Evolutionary conservation across 306 rosid genomes (phyloP).

Genomic region (Inga leiocalycina): DNA sequence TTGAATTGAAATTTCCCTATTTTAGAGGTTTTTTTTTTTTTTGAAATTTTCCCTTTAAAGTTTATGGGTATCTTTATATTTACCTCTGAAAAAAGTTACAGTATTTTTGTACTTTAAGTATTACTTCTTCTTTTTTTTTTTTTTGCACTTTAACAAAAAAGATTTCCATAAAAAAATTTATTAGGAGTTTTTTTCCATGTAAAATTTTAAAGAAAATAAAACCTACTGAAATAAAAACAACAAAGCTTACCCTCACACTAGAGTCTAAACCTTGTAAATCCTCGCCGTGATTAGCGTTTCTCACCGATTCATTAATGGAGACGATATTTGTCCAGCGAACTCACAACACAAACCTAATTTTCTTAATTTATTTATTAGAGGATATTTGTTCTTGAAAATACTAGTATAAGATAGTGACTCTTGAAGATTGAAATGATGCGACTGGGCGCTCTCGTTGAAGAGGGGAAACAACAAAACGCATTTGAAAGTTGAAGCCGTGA

Average conservation of each 20-base stretch:
- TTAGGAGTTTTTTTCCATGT: too few species aligned
- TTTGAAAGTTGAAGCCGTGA: conserved; percentile 25
- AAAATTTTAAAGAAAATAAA: too few species aligned
- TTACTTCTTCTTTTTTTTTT: too few species aligned
- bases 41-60: too few species aligned
- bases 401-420: neutral
- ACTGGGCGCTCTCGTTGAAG: conserved; percentile 22
- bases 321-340: neutral
- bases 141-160: too few species aligned
- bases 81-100: too few species aligned
- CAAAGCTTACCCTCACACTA: neutral
- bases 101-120: too few species aligned
- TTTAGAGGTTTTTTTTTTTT: too few species aligned
- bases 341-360: neutral
- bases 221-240: conserved; percentile 17
- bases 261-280: neutral
- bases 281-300: conserved; percentile 63
- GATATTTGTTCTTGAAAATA: neutral
- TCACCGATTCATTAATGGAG: neutral
- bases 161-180: too few species aligned
- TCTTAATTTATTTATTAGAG: neutral
- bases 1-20: too few species aligned
- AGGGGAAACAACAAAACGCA: neutral
- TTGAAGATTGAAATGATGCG: conserved; percentile 6
- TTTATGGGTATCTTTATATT: too few species aligned